phyloP scores from a whole-genome alignment of 805 yeast genomes.

The Yueomyces sinensis region DNA sequence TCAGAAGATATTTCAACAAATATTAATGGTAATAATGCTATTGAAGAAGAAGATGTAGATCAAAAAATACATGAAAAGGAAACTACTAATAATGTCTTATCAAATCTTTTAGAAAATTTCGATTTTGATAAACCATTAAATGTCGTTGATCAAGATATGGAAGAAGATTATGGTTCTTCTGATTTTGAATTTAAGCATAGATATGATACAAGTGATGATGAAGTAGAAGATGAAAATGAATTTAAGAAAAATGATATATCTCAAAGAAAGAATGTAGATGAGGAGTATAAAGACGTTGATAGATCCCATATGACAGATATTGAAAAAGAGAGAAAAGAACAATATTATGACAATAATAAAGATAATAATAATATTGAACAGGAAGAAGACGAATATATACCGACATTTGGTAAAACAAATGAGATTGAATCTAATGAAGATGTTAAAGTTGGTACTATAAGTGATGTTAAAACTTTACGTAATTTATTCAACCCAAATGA shows the following conservation, averaged over 20 bases:
- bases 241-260: background rate
- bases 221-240: background rate
- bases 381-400: constrained; percentile 37
- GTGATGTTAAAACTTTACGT: constrained; percentile 51
- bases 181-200: constrained; percentile 29
- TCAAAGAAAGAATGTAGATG: background rate
- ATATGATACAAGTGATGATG: constrained; percentile 4
- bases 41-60: constrained; percentile 7
- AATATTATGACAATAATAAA: constrained; percentile 7
- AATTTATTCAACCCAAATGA: constrained; percentile 37
- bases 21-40: constrained; percentile 1
- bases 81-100: constrained; percentile 34
- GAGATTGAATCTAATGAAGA: constrained; percentile 2
- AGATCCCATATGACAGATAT: background rate
- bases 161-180: constrained; percentile 25
- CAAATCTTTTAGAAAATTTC: constrained; percentile 32
- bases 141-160: constrained; percentile 28
- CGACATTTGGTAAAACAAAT: constrained; percentile 28
- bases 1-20: background rate
- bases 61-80: constrained; percentile 32
- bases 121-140: constrained; percentile 42
- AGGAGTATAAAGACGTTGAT: background rate
- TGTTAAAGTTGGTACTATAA: constrained; percentile 17
- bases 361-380: constrained; percentile 19
- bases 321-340: background rate